A percentile compares a stretch with the other conserved stretches of the same genome.
These are phyloP conservation scores for Pelargonium nanum DNA, from an alignment of 345 rosid genomes.

Conservation along the genomic window DNA sequence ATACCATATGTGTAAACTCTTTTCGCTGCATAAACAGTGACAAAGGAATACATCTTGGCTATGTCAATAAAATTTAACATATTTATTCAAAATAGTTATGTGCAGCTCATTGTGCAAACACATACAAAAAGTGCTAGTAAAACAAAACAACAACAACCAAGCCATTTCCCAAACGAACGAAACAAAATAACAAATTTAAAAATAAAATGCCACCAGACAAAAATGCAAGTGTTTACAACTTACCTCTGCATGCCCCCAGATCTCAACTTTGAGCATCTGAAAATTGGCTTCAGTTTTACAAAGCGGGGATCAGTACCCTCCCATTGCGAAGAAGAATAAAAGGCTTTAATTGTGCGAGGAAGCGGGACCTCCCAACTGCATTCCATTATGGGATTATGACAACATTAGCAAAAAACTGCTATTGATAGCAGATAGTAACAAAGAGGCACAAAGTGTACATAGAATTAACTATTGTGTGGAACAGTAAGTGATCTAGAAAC, in stretches of 20 bases:
- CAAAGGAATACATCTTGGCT: too few relatives aligned
- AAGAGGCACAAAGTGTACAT: conserved; percentile 1
- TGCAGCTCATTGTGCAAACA: too few relatives aligned
- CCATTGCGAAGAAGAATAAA: conserved; percentile 43
- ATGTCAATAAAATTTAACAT: too few relatives aligned
- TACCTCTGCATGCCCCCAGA: conserved; percentile 67
- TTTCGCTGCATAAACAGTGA: too few relatives aligned
- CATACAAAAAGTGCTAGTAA: too few relatives aligned
- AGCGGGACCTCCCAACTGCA: conserved; percentile 97
- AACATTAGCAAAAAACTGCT: neutral
- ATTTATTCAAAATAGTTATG: too few relatives aligned
- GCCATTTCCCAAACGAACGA: too few relatives aligned
- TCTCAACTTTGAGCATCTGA: conserved; percentile 59
- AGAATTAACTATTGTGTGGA: too few relatives aligned
- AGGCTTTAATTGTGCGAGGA: conserved; percentile 39
- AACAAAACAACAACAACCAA: too few relatives aligned
- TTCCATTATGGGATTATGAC: neutral
- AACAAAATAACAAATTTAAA: too few relatives aligned
- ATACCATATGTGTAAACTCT: too few relatives aligned
- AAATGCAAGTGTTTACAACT: conserved; percentile 6
- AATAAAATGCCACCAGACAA: conserved; percentile 2
- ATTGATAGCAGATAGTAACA: neutral
- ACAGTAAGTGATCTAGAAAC: too few relatives aligned
- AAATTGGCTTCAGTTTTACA: conserved; percentile 74
- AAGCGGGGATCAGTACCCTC: conserved; percentile 81